phyloP scores from a whole-genome alignment of 208 protist species.

The Leishmania mexicana region DNA sequence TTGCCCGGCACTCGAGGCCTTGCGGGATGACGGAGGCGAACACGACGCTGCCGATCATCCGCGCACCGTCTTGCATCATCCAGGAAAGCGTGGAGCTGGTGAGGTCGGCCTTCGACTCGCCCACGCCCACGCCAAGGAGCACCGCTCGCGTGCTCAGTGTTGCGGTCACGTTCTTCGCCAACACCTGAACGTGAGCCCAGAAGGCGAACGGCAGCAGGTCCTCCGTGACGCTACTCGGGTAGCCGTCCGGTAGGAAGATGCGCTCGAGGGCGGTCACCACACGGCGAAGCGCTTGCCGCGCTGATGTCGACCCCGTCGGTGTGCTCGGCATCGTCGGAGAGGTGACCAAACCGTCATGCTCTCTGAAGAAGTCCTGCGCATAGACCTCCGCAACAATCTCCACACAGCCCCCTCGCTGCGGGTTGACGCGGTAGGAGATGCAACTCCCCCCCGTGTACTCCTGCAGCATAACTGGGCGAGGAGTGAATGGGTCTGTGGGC shows the following conservation, averaged over 20 bases:
- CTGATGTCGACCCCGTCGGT: background rate
- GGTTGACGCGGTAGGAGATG: slow-evolving; percentile 39
- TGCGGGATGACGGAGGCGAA: slow-evolving; percentile 44
- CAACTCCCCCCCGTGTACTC: slow-evolving; percentile 33
- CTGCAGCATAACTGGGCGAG: slow-evolving; percentile 27
- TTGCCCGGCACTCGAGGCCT: slow-evolving; percentile 52
- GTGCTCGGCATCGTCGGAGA: background rate
- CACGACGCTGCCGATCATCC: slow-evolving; percentile 48
- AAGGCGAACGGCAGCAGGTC: slow-evolving; percentile 43
- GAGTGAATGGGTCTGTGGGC: background rate
- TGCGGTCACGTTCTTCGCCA: slow-evolving; percentile 42
- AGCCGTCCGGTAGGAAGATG: slow-evolving; percentile 62
- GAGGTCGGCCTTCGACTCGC: slow-evolving; percentile 37
- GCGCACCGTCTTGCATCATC: slow-evolving; percentile 60
- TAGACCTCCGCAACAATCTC: slow-evolving; percentile 22
- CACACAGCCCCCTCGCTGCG: slow-evolving; percentile 23
- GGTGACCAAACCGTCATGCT: background rate
- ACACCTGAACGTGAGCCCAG: slow-evolving; percentile 37
- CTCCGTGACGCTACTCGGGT: slow-evolving; percentile 58
- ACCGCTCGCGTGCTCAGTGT: slow-evolving; percentile 59
- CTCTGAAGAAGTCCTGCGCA: slow-evolving; percentile 30
- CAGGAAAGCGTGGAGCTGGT: slow-evolving; percentile 54
- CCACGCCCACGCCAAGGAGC: slow-evolving; percentile 55
- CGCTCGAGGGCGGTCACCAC: slow-evolving; percentile 18
- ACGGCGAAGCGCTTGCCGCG: slow-evolving; percentile 2